Conservation (phyloP, 1,284 basidiomycete species). For the Cutaneotrichosporon daszewskae region DNA sequence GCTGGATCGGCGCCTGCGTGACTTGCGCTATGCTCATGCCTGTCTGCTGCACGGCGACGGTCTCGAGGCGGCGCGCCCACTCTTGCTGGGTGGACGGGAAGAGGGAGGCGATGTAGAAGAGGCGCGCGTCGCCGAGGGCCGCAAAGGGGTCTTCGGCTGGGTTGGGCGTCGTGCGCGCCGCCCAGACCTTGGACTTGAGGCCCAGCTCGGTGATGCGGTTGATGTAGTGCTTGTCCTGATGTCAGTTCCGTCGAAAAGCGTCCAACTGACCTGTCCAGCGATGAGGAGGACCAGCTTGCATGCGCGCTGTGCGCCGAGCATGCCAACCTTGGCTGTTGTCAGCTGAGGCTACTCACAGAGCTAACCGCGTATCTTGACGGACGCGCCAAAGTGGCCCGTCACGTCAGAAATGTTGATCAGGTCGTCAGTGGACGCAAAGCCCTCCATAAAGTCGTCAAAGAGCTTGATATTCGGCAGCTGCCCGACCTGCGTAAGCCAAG, state of each 20-base stretch:
- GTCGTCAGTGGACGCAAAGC: conserved; percentile 43
- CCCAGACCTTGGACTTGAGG: conserved; percentile 21
- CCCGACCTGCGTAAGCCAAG: not conserved
- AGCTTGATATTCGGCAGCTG: conserved; percentile 6
- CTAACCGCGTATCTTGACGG: conserved; percentile 22
- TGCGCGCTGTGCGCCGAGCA: conserved; percentile 5
- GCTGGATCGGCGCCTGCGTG: not conserved
- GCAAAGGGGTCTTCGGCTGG: conserved; percentile 19
- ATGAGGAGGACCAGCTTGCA: conserved; percentile 18
- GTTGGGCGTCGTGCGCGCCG: conserved; percentile 15
- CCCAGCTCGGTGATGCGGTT: not conserved
- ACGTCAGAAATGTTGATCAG: conserved; percentile 55
- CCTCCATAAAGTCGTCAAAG: conserved; percentile 28
- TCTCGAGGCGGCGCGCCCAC: conserved; percentile 2
- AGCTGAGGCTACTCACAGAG: not conserved
- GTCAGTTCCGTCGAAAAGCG: not conserved
- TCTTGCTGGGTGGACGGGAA: conserved; percentile 9
- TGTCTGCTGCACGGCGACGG: not conserved
- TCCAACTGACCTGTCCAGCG: conserved; percentile 12
- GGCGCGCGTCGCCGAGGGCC: conserved; percentile 18
- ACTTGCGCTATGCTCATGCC: not conserved
- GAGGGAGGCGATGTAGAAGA: conserved; percentile 14
- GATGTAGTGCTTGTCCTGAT: conserved; percentile 12
- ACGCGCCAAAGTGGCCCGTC: conserved; percentile 55
- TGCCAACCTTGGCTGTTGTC: conserved; percentile 3